Conservation (phyloP, 2,329 filamentous ascomycete species). For the Penicillium sp. region DNA sequence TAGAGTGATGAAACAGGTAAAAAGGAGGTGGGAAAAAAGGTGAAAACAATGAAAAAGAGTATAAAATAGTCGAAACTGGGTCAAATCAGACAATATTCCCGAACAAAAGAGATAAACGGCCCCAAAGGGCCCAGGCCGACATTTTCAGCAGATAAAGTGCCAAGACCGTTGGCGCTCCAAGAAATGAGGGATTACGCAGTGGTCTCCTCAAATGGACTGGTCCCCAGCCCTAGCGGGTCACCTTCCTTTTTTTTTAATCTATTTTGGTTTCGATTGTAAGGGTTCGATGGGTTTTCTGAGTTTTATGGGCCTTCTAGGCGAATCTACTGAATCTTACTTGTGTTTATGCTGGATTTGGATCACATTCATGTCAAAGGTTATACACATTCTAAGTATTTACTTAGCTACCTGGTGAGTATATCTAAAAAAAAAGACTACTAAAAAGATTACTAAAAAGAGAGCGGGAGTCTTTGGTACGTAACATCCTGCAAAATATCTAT, state of each 20-base stretch:
- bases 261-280: too few species aligned
- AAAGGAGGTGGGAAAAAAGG: neutral
- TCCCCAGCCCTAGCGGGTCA: neutral
- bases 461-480: too few species aligned
- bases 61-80: neutral
- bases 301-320: neutral
- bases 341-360: neutral
- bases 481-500: too few species aligned
- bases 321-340: neutral
- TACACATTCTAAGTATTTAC: too few species aligned
- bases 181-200: constrained; percentile 11
- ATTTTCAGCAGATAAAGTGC: neutral
- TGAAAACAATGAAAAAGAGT: neutral
- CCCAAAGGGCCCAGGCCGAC: neutral
- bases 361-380: too few species aligned
- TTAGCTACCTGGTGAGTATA: too few species aligned
- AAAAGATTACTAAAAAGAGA: too few species aligned
- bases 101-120: neutral
- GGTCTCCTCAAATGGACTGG: neutral
- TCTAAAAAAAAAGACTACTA: too few species aligned
- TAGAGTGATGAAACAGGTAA: neutral
- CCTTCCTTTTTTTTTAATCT: too few species aligned
- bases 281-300: too few species aligned
- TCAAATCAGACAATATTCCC: neutral
- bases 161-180: constrained; percentile 6